These are phyloP conservation scores for Yamadazyma laniorum DNA, from an alignment of 805 yeast species.

Conservation along the genomic window DNA sequence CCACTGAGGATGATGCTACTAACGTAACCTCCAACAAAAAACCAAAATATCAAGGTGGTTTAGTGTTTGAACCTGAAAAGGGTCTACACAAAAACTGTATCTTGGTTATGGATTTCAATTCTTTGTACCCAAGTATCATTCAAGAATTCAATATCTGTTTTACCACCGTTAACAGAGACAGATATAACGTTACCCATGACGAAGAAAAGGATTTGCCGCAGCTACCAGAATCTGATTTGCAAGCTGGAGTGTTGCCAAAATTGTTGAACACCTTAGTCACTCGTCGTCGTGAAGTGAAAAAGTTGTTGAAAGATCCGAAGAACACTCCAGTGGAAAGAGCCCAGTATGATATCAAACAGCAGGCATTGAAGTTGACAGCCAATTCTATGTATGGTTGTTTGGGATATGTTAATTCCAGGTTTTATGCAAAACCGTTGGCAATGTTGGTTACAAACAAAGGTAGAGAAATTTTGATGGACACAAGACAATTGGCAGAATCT, in stretches of 20 bases:
- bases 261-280: constrained; percentile 79
- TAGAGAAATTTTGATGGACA: constrained; percentile 89
- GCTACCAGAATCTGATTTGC: constrained; percentile 56
- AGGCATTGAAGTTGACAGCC: constrained; percentile 93
- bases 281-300: constrained; percentile 91
- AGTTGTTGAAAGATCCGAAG: constrained; percentile 71
- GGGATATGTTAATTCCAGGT: constrained; percentile 87
- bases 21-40: constrained; percentile 55
- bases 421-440: constrained; percentile 94
- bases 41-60: constrained; percentile 86
- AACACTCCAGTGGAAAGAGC: constrained; percentile 63
- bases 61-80: constrained; percentile 94
- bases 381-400: constrained; percentile 99
- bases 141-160: constrained; percentile 97
- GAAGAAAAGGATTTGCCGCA: constrained; percentile 65
- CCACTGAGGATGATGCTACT: constrained; percentile 44
- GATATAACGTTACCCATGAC: constrained; percentile 37
- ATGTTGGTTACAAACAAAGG: constrained; percentile 94
- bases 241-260: constrained; percentile 83
- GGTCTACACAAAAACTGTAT: constrained; percentile 88
- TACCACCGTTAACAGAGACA: constrained; percentile 81
- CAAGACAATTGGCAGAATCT: constrained; percentile 88
- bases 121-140: constrained; percentile 93
- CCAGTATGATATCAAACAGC: constrained; percentile 93
- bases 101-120: constrained; percentile 96